Evolutionary conservation across 768 basidiomycete genomes (phyloP).

Genomic region (Mrakia gelida): DNA sequence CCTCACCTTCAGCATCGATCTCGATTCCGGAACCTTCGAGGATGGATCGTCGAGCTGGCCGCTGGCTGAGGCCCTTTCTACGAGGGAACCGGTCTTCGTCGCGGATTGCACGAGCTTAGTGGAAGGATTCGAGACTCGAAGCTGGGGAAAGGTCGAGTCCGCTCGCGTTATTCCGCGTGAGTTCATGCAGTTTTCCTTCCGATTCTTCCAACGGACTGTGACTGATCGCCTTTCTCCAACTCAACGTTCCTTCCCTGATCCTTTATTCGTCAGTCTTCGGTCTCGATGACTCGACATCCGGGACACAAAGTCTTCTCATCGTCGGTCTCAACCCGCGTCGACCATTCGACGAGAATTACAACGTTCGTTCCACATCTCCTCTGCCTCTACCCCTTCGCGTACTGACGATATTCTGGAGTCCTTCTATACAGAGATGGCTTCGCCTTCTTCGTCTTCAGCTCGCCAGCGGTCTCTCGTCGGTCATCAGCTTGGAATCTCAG

Average conservation of each 20-base stretch:
- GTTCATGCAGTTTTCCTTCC: neutral
- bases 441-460: conserved; percentile 36
- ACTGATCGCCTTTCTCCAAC: neutral
- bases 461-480: conserved; percentile 35
- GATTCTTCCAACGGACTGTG: too few species aligned
- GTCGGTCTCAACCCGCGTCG: conserved; percentile 40
- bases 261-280: neutral
- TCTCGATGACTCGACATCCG: conserved; percentile 5
- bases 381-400: neutral
- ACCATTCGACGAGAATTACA: conserved; percentile 40
- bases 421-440: conserved; percentile 34
- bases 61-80: neutral
- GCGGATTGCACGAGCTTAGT: conserved; percentile 14
- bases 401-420: neutral
- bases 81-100: conserved; percentile 19
- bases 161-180: conserved; percentile 28
- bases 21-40: neutral
- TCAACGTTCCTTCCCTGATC: too few species aligned
- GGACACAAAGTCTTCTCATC: conserved; percentile 34
- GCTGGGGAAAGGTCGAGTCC: conserved; percentile 1
- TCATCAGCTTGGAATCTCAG: conserved; percentile 39
- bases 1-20: neutral
- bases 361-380: conserved; percentile 2
- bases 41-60: neutral
- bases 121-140: conserved; percentile 23